Conservation (phyloP, 805 yeast genomes). For the Suhomyces xylopsoci region DNA sequence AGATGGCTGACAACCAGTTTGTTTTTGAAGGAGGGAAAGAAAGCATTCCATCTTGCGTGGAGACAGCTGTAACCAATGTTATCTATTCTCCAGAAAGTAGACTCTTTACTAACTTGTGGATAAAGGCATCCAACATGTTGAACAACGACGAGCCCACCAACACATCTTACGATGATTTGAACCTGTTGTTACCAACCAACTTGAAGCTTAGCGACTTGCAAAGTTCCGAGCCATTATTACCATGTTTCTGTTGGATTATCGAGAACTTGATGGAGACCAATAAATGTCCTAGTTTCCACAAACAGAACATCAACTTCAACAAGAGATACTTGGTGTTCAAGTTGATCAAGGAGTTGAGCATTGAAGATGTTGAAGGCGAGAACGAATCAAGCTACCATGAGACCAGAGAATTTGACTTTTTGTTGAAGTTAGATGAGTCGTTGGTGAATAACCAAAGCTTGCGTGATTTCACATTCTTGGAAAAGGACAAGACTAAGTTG, state of each 20-base stretch:
- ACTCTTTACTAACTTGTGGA: slow-evolving; percentile 66
- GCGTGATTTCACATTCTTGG: slow-evolving; percentile 32
- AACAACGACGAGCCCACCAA: slow-evolving; percentile 11
- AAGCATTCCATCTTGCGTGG: slow-evolving; percentile 75
- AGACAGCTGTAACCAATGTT: slow-evolving; percentile 71
- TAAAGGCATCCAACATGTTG: slow-evolving; percentile 44
- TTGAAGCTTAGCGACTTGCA: slow-evolving; percentile 25
- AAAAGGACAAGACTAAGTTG: slow-evolving; percentile 23
- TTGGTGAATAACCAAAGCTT: slow-evolving; percentile 30
- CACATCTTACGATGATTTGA: slow-evolving; percentile 24
- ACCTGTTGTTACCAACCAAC: slow-evolving; percentile 28
- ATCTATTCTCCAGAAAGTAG: slow-evolving; percentile 81
- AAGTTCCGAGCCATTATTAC: slow-evolving; percentile 52
- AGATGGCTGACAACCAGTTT: slow-evolving; percentile 54
- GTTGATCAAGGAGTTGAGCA: slow-evolving; percentile 35
- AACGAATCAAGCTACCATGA: slow-evolving; percentile 28
- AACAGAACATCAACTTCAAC: slow-evolving; percentile 75
- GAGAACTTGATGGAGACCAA: slow-evolving; percentile 68
- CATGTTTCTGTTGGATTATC: slow-evolving; percentile 90
- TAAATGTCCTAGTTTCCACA: slow-evolving; percentile 70
- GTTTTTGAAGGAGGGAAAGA: slow-evolving; percentile 36
- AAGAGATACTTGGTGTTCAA: slow-evolving; percentile 49
- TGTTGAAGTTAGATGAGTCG: slow-evolving; percentile 45
- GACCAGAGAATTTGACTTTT: slow-evolving; percentile 48
- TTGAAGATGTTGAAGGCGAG: slow-evolving; percentile 30